Evolutionary conservation across 768 basidiomycete species (phyloP).

Genomic region (Lentinula sp.): DNA sequence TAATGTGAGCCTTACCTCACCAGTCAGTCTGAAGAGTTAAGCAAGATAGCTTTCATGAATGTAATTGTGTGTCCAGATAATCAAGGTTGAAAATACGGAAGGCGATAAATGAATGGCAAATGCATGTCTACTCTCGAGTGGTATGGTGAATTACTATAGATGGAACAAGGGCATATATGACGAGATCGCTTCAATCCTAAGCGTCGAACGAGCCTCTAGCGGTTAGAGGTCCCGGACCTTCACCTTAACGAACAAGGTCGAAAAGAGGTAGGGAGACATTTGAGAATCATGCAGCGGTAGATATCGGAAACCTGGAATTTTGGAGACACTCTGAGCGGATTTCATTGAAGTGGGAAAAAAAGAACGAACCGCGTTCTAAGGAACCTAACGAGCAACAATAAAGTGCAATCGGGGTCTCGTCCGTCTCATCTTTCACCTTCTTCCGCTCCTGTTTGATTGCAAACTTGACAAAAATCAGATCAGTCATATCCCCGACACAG

Average conservation of each 20-base stretch:
- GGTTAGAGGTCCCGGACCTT: conserved; percentile 13
- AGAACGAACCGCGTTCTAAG: conserved; percentile 47
- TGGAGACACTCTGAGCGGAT: not conserved
- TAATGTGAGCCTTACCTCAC: too few species aligned
- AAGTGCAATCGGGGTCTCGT: conserved; percentile 60
- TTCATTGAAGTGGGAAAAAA: not conserved
- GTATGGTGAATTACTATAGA: not conserved
- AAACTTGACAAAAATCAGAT: conserved; percentile 81
- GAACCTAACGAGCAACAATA: conserved; percentile 72
- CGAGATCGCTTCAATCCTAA: not conserved
- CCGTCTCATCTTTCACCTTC: conserved; percentile 33
- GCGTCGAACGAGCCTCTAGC: too few species aligned
- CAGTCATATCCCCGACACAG: conserved; percentile 66
- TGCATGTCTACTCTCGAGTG: not conserved
- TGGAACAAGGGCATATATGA: not conserved
- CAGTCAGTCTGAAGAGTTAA: not conserved
- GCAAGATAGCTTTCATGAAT: not conserved
- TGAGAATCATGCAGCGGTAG: conserved; percentile 86
- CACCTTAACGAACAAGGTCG: conserved; percentile 83
- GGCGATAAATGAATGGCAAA: not conserved
- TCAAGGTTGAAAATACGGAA: not conserved
- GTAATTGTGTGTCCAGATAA: not conserved
- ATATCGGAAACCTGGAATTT: conserved; percentile 72
- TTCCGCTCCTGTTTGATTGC: conserved; percentile 57
- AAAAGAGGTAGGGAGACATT: conserved; percentile 84